Evolutionary conservation across 352 stramenopile genomes (phyloP).

Genomic region (Plasmopara viticola): DNA sequence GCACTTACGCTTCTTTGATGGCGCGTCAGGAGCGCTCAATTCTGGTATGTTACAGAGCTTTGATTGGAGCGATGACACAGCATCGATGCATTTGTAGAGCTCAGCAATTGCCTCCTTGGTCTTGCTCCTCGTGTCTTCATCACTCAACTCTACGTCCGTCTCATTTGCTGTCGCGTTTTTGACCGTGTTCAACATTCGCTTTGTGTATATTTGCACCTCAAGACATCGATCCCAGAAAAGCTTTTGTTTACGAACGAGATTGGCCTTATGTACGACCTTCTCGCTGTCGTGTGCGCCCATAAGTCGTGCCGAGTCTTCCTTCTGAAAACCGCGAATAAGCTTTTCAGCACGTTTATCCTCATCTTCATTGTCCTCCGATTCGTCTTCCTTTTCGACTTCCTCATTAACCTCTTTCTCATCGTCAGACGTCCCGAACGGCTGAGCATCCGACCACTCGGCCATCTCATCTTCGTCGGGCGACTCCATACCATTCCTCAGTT

Average conservation of each 20-base stretch:
- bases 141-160: slow-evolving; percentile 21
- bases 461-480: slow-evolving; percentile 75
- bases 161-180: slow-evolving; percentile 27
- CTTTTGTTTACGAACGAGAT: slow-evolving; percentile 79
- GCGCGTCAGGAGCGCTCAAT: slow-evolving; percentile 16
- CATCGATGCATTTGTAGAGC: slow-evolving; percentile 60
- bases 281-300: slow-evolving; percentile 74
- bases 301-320: slow-evolving; percentile 68
- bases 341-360: slow-evolving; percentile 61
- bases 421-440: slow-evolving; percentile 76
- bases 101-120: slow-evolving; percentile 39
- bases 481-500: slow-evolving; percentile 34
- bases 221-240: slow-evolving; percentile 79
- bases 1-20: slow-evolving; percentile 64
- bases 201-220: slow-evolving; percentile 83
- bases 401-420: slow-evolving; percentile 36
- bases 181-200: slow-evolving; percentile 50
- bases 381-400: slow-evolving; percentile 25
- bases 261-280: slow-evolving; percentile 70
- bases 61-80: slow-evolving; percentile 49
- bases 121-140: slow-evolving; percentile 15
- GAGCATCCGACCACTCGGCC: slow-evolving; percentile 72
- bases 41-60: slow-evolving; percentile 66
- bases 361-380: slow-evolving; percentile 32
- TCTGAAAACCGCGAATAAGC: slow-evolving; percentile 71